A percentile compares a stretch with the other conserved stretches of the same genome.
Evolutionary conservation across 2,329 filamentous ascomycete genomes (phyloP).

Genomic region (Knoxdaviesia capensis): DNA sequence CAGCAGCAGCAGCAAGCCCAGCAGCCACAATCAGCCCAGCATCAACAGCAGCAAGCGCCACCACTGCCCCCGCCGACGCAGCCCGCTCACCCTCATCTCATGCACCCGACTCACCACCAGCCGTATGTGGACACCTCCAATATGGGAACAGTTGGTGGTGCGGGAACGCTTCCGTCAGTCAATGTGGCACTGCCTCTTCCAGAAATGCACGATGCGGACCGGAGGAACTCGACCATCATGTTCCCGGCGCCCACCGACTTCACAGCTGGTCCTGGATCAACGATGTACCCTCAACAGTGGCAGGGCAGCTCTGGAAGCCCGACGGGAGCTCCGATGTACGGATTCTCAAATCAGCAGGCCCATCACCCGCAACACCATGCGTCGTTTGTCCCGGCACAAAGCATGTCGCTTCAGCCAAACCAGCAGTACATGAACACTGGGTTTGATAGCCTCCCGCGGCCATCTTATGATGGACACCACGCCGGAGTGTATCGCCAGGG

Average conservation of each 20-base stretch:
- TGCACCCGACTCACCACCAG: slow-evolving; percentile 15
- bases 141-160: slow-evolving; percentile 15
- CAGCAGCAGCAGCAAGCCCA: too few species aligned
- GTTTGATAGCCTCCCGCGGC: too few species aligned
- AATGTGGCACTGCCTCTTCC: slow-evolving; percentile 21
- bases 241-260: slow-evolving; percentile 24
- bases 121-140: slow-evolving; percentile 17
- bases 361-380: slow-evolving; percentile 1
- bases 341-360: slow-evolving; percentile 19
- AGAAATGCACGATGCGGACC: slow-evolving; percentile 21
- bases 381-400: too few species aligned
- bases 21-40: too few species aligned
- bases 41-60: too few species aligned
- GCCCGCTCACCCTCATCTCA: too few species aligned
- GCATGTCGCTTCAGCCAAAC: too few species aligned
- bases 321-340: slow-evolving; percentile 21
- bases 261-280: slow-evolving; percentile 15
- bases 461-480: too few species aligned
- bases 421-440: too few species aligned
- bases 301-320: slow-evolving; percentile 21
- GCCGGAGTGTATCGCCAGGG: too few species aligned
- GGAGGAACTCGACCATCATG: slow-evolving; percentile 21
- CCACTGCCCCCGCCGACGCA: too few species aligned
- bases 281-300: slow-evolving; percentile 24
- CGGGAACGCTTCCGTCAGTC: slow-evolving; percentile 14